Evolutionary conservation across 2,329 filamentous ascomycete genomes (phyloP), one percentile per base, ranked within the genome.

Genomic region (Fusarium sambucinum): DNA sequence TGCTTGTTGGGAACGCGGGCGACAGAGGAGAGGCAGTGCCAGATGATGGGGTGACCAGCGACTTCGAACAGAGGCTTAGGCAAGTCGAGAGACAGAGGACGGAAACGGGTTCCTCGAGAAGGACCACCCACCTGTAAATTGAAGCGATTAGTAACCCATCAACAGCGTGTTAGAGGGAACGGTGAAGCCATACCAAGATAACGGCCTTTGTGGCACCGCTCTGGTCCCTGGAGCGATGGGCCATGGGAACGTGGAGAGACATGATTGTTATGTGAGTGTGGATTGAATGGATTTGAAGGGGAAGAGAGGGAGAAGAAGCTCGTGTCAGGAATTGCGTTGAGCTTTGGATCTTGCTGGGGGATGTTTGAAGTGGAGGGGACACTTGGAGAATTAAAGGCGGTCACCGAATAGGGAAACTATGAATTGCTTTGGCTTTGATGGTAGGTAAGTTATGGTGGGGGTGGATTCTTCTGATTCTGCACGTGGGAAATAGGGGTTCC

Each of bases 51-150:
- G 82, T 99, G 96, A 74, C 96, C 96, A 73, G 96, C 96, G 77
- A 99, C 94, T 80, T 97, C 95, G 84, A 99, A 98, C 73, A 99
- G 92, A 69, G 96, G 96, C 93, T 98, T 98, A 74, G 96, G 96
- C 58, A 97, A 86, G 82, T 99, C 96, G 75, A 98, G 91, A 57
- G 94, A 97, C 73, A 99, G 87, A 74, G 96, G 96, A 73, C 96
- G 89, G 84, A 98, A 98, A 72, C 96, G 89, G 67, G 96, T 99
- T 79, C 96, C 96, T 86, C 96, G 89, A 61, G 94, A 97, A 57
- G 96, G 94, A 64, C 96, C 95, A 72, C 95, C 95, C 77, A 98
- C 95, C 94, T 97, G 13, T 51, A 65, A 16, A 30, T 47, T 27
- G 27, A 53, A 38, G 41, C 46, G 70, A 71, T 80, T 72, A 80